phyloP scores from a whole-genome alignment of 257 asterid species.

The Leptodermis oblonga region DNA sequence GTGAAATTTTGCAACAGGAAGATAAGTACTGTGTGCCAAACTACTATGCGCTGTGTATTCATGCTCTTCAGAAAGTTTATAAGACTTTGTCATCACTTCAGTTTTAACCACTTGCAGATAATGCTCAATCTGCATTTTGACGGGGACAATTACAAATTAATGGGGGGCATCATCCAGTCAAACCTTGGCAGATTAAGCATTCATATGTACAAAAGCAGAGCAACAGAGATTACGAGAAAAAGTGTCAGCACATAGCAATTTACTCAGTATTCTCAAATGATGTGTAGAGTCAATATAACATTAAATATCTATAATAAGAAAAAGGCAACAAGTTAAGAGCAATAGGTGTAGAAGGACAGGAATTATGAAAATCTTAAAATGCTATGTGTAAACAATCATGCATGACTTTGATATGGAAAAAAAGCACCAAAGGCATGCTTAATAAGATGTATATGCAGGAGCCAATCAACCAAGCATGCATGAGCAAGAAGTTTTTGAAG shows the following conservation, averaged over 20 bases:
- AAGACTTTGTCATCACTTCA: slow-evolving; percentile 82
- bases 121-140: slow-evolving; percentile 81
- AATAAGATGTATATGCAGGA: not conserved
- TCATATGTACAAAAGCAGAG: not conserved
- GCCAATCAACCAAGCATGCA: slow-evolving; percentile 2
- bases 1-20: slow-evolving; percentile 87
- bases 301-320: not conserved
- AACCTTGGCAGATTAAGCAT: not conserved
- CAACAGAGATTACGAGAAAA: not conserved
- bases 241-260: not conserved
- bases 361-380: not conserved
- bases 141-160: not conserved
- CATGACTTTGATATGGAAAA: not conserved
- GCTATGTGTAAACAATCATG: not conserved
- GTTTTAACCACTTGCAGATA: slow-evolving; percentile 90
- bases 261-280: not conserved
- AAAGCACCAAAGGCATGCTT: not conserved
- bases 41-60: slow-evolving; percentile 98
- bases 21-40: slow-evolving; percentile 63
- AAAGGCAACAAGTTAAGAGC: not conserved
- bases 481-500: slow-evolving; percentile 5
- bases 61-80: slow-evolving; percentile 78
- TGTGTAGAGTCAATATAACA: not conserved
- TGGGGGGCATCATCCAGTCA: slow-evolving; percentile 1
- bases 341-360: not conserved